These are phyloP conservation scores for Juncus inflexus DNA, from an alignment of 176 grass and related monocot genomes.

Conservation along the genomic window DNA sequence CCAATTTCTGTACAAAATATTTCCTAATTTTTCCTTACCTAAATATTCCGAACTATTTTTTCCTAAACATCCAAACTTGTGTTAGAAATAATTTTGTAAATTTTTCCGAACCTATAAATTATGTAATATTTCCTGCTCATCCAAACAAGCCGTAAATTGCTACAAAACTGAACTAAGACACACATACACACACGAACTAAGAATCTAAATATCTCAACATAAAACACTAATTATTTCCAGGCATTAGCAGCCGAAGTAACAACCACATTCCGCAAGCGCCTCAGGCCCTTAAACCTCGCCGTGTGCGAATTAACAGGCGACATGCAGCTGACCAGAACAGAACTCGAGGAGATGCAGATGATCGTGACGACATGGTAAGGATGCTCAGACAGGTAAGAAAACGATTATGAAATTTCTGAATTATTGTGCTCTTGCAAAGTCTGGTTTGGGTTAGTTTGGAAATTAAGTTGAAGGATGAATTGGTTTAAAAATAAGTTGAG, in stretches of 20 bases:
- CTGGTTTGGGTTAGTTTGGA: background rate
- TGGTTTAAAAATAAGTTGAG: slow-evolving; percentile 22
- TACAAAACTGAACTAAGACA: too few relatives aligned
- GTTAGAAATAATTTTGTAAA: too few relatives aligned
- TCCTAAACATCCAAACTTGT: too few relatives aligned
- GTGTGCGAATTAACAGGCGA: slow-evolving; percentile 95
- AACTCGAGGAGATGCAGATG: slow-evolving; percentile 95
- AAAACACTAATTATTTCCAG: slow-evolving; percentile 43
- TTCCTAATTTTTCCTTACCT: too few relatives aligned
- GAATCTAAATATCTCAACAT: too few relatives aligned
- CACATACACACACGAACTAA: too few relatives aligned
- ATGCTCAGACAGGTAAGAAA: slow-evolving; percentile 74
- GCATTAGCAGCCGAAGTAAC: slow-evolving; percentile 95
- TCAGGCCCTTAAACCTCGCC: slow-evolving; percentile 69
- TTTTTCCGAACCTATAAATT: too few relatives aligned
- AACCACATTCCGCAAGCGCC: slow-evolving; percentile 66
- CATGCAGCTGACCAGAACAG: slow-evolving; percentile 93
- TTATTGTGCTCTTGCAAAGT: background rate
- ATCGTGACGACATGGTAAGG: slow-evolving; percentile 96
- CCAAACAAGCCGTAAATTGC: too few relatives aligned
- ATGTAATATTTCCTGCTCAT: too few relatives aligned
- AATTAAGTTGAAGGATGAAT: background rate
- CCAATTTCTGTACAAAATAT: too few relatives aligned
- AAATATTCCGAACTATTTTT: too few relatives aligned
- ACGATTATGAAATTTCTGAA: too few relatives aligned